A percentile compares a stretch with the other conserved stretches of the same genome.
Evolutionary conservation across 148 eudicot species (phyloP).

Genomic region (Vaccinium vitisidaea): DNA sequence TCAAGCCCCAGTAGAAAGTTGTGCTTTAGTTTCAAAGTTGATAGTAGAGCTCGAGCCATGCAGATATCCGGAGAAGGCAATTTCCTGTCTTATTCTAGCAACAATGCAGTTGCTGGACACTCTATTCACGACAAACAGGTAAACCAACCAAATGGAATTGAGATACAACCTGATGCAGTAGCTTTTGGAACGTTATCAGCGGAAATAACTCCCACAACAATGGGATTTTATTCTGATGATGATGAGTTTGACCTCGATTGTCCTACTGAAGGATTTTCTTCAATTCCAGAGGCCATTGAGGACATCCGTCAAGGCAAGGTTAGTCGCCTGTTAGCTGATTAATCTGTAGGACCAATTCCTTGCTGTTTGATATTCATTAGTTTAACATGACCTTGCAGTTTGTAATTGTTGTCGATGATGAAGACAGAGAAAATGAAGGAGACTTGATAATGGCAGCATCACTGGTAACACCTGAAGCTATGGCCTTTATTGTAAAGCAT

Average conservation of each 20-base stretch:
- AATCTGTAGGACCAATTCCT: background rate
- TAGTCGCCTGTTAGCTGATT: conserved; percentile 16
- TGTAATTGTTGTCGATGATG: conserved; percentile 90
- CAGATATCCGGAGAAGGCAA: conserved; percentile 64
- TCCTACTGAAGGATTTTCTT: conserved; percentile 75
- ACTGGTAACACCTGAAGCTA: conserved; percentile 72
- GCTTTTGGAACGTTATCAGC: conserved; percentile 66
- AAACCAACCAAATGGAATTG: conserved; percentile 43
- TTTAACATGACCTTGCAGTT: conserved; percentile 39
- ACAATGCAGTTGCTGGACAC: conserved; percentile 28
- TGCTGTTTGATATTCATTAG: background rate
- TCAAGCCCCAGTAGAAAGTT: conserved; percentile 9
- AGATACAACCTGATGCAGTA: conserved; percentile 58
- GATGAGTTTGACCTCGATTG: conserved; percentile 73
- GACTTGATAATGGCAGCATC: conserved; percentile 88
- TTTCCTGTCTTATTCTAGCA: conserved; percentile 38
- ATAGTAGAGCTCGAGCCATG: conserved; percentile 46
- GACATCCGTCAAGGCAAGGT: conserved; percentile 96
- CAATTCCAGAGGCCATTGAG: conserved; percentile 88
- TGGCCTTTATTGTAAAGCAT: conserved; percentile 89
- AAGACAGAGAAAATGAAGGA: conserved; percentile 94
- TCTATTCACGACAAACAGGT: background rate
- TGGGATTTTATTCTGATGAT: conserved; percentile 42
- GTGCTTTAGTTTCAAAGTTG: conserved; percentile 30
- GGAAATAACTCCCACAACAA: conserved; percentile 52